These are phyloP conservation scores for Mycena haematopus DNA, from an alignment of 768 basidiomycete species.

Conservation along the genomic window DNA sequence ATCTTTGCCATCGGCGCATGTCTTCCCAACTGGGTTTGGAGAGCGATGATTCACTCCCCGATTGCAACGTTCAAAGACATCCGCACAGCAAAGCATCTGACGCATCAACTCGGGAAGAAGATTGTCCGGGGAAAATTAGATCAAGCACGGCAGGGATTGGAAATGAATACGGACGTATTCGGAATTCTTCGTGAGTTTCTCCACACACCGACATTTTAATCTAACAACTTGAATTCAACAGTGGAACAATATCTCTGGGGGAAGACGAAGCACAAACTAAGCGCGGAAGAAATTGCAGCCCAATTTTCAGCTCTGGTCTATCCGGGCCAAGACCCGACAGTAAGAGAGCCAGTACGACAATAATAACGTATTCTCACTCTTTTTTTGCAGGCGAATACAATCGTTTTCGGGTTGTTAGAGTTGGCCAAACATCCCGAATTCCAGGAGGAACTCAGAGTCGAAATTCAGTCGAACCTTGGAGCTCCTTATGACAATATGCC, in stretches of 20 bases:
- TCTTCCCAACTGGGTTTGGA: neutral
- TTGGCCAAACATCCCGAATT: conserved; percentile 16
- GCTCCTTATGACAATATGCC: conserved; percentile 15
- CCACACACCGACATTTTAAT: neutral
- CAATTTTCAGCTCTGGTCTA: neutral
- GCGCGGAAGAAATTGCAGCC: neutral
- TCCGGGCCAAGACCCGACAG: conserved; percentile 21
- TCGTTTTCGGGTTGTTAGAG: conserved; percentile 17
- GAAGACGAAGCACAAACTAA: conserved; percentile 14
- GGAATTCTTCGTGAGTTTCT: neutral
- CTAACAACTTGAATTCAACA: neutral
- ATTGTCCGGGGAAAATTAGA: conserved; percentile 10
- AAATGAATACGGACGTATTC: neutral
- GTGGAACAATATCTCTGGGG: neutral
- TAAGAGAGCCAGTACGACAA: neutral
- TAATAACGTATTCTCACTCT: neutral
- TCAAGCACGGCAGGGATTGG: neutral
- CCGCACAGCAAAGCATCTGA: neutral
- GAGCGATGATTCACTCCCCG: neutral
- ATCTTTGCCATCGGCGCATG: neutral
- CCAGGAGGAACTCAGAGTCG: conserved; percentile 15
- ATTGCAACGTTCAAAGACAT: conserved; percentile 3
- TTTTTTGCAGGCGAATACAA: conserved; percentile 4
- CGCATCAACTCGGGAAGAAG: neutral
- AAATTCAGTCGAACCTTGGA: conserved; percentile 1